phyloP scores from a whole-genome alignment of 352 stramenopile genomes.

The Phytophthora pinifolia region DNA sequence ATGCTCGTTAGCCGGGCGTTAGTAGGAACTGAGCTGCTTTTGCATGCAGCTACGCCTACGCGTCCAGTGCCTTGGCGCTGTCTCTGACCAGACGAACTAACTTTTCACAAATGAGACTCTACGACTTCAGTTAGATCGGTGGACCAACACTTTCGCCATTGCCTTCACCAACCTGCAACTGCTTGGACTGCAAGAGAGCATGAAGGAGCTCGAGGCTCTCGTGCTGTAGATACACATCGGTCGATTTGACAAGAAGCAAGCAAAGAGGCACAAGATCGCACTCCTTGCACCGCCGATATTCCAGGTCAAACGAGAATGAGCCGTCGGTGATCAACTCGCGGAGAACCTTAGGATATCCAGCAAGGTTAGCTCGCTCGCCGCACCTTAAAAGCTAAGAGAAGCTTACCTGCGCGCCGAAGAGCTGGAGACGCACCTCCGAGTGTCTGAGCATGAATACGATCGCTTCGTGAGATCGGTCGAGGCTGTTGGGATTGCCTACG shows the following conservation, averaged over 20 bases:
- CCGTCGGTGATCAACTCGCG: conserved; percentile 48
- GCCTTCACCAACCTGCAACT: conserved; percentile 34
- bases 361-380: neutral
- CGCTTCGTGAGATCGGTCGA: conserved; percentile 27
- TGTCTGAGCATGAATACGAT: conserved; percentile 52
- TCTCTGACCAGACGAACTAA: conserved; percentile 42
- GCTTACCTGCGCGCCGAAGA: conserved; percentile 61
- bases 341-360: conserved; percentile 33
- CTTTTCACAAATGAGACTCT: conserved; percentile 41
- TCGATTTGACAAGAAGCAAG: conserved; percentile 36
- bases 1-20: conserved; percentile 1
- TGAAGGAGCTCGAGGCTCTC: conserved; percentile 66
- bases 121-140: neutral
- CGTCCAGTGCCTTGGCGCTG: conserved; percentile 36
- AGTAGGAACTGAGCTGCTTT: neutral
- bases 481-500: conserved; percentile 40
- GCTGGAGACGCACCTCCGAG: conserved; percentile 27
- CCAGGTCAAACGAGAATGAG: conserved; percentile 53
- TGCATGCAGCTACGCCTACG: conserved; percentile 23
- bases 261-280: conserved; percentile 38
- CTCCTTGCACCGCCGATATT: conserved; percentile 39
- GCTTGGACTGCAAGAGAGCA: conserved; percentile 35
- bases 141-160: neutral
- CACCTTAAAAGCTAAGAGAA: neutral
- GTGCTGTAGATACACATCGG: conserved; percentile 47